phyloP scores from a whole-genome alignment of 179 eudicot genomes.

The Spinacia oleracea region DNA sequence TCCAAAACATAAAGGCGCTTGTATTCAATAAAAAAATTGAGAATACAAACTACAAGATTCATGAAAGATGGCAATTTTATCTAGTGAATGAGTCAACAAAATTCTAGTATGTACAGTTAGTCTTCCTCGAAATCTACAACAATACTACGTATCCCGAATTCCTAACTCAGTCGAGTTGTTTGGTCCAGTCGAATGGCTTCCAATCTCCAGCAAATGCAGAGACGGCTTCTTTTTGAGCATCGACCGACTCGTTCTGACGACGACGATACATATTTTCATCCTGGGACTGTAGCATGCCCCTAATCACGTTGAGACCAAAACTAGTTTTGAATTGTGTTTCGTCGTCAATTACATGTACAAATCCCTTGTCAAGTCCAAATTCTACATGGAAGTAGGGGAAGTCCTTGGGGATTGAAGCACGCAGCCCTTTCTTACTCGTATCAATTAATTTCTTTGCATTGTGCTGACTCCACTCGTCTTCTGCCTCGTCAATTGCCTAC shows the following conservation, averaged over 20 bases:
- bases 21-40: not conserved
- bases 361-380: slow-evolving; percentile 79
- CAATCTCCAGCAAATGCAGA: slow-evolving; percentile 63
- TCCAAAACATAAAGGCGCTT: too few relatives aligned
- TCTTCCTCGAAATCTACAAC: not conserved
- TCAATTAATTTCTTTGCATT: slow-evolving; percentile 87
- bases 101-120: not conserved
- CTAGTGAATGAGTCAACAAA: not conserved
- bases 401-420: slow-evolving; percentile 80
- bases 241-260: slow-evolving; percentile 58
- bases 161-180: slow-evolving; percentile 57
- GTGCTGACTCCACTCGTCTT: slow-evolving; percentile 98
- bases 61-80: not conserved
- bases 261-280: slow-evolving; percentile 91
- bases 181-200: slow-evolving; percentile 94
- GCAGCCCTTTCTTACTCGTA: slow-evolving; percentile 81
- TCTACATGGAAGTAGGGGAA: slow-evolving; percentile 96
- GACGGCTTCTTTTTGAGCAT: slow-evolving; percentile 67
- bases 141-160: too few relatives aligned
- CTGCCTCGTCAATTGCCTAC: slow-evolving; percentile 99
- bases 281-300: slow-evolving; percentile 76
- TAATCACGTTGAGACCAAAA: slow-evolving; percentile 73
- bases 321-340: slow-evolving; percentile 67
- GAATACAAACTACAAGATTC: not conserved
- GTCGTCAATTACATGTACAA: slow-evolving; percentile 93